Percentiles rank a stretch among this genome's conserved stretches.
These are phyloP conservation scores for Xerocomellus chrysenteron DNA, from an alignment of 768 basidiomycete species.

Conservation along the genomic window DNA sequence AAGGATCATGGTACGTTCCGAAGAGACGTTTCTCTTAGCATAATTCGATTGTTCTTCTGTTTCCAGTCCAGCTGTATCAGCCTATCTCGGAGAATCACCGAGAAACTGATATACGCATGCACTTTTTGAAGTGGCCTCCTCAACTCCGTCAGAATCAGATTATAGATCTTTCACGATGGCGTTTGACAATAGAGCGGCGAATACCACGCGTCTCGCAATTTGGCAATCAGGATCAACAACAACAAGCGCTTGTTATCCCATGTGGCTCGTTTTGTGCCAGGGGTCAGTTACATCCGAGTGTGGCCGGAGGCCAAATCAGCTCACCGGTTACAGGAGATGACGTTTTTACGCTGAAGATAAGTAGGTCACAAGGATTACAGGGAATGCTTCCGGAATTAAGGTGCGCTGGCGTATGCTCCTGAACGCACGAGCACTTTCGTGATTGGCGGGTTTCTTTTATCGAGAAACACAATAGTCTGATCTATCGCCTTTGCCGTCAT, in stretches of 20 bases:
- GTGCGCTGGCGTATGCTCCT: conserved; percentile 4
- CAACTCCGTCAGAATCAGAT: neutral
- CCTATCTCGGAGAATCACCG: conserved; percentile 12
- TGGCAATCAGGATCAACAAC: neutral
- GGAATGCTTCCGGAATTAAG: conserved; percentile 16
- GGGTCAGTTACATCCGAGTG: neutral
- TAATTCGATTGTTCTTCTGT: neutral
- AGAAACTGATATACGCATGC: neutral
- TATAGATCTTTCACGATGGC: neutral
- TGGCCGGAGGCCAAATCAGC: conserved; percentile 24
- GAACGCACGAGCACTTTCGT: conserved; percentile 19
- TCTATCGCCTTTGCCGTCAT: neutral
- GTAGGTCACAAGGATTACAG: conserved; percentile 9
- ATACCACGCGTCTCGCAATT: conserved; percentile 1
- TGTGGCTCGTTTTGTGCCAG: neutral
- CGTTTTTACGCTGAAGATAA: conserved; percentile 6
- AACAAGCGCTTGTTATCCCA: neutral
- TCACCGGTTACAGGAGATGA: conserved; percentile 1
- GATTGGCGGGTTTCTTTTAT: conserved; percentile 23
- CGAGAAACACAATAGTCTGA: conserved; percentile 2
- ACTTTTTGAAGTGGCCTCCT: neutral
- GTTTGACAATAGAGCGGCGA: conserved; percentile 7
- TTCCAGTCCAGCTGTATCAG: neutral
- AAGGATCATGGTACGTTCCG: conserved; percentile 7
- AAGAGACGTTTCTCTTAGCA: neutral